These are phyloP conservation scores for Pythium graminicola DNA, from an alignment of 352 stramenopile species.

Conservation along the genomic window DNA sequence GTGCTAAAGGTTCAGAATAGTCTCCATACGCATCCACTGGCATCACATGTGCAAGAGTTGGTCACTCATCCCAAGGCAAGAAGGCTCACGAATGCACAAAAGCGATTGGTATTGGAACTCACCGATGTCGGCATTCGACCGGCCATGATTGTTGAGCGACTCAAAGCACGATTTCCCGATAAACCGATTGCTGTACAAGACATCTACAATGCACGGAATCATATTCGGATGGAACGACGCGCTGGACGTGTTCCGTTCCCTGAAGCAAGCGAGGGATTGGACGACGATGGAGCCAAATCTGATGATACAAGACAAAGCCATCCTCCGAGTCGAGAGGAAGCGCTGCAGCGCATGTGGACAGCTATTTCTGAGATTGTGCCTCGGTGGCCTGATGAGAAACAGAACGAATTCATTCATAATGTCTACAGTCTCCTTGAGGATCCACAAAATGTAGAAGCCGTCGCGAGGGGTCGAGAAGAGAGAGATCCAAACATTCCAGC, in stretches of 20 bases:
- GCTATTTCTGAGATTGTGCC: background rate
- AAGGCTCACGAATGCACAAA: slow-evolving; percentile 32
- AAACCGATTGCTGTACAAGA: slow-evolving; percentile 44
- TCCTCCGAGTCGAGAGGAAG: background rate
- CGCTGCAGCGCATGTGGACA: background rate
- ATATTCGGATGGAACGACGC: slow-evolving; percentile 33
- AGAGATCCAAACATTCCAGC: background rate
- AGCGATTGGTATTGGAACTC: slow-evolving; percentile 32
- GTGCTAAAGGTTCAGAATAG: slow-evolving; percentile 30
- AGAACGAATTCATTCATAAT: background rate
- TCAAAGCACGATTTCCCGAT: slow-evolving; percentile 33
- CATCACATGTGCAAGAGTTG: slow-evolving; percentile 20
- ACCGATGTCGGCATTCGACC: slow-evolving; percentile 30
- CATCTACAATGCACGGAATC: slow-evolving; percentile 49
- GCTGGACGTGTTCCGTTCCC: slow-evolving; percentile 31
- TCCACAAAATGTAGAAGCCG: background rate
- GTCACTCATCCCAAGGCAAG: slow-evolving; percentile 27
- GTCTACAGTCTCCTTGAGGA: background rate
- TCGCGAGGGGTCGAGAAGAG: background rate
- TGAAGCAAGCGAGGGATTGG: background rate
- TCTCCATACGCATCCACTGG: slow-evolving; percentile 31
- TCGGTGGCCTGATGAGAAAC: background rate
- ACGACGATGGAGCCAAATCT: background rate
- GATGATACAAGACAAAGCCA: no score
- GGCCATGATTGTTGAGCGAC: slow-evolving; percentile 31